These are phyloP conservation scores for Trypethelium eluteriae DNA, from an alignment of 495 filamentous ascomycete genomes.

Conservation along the genomic window DNA sequence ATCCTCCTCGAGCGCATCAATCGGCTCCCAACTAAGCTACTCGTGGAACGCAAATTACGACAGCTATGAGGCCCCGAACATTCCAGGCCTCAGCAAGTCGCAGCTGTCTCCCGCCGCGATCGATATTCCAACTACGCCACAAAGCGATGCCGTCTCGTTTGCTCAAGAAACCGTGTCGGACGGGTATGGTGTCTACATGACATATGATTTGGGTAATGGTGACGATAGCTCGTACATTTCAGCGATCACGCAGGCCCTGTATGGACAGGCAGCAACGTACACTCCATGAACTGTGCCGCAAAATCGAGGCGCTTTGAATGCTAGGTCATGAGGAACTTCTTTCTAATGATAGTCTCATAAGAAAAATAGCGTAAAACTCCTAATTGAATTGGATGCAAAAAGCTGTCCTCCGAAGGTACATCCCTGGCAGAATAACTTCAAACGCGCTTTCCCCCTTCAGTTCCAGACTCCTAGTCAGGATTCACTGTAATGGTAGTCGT, in stretches of 20 bases:
- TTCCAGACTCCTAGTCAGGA: too few relatives aligned
- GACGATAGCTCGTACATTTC: slow-evolving; percentile 5
- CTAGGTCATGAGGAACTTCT: too few relatives aligned
- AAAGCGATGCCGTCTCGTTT: not conserved
- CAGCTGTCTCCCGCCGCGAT: not conserved
- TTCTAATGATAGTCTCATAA: too few relatives aligned
- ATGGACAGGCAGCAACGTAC: slow-evolving; percentile 1
- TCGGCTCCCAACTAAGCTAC: not conserved
- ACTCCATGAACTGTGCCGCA: not conserved
- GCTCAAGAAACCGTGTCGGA: not conserved
- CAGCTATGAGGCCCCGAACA: not conserved
- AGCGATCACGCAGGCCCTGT: slow-evolving; percentile 3
- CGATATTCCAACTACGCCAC: not conserved
- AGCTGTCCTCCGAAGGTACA: too few relatives aligned
- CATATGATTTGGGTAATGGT: slow-evolving; percentile 5
- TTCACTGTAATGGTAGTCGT: too few relatives aligned
- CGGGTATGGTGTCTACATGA: not conserved
- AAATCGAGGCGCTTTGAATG: too few relatives aligned
- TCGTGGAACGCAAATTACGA: slow-evolving; percentile 1
- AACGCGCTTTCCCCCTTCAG: too few relatives aligned
- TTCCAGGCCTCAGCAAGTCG: slow-evolving; percentile 6
- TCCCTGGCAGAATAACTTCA: too few relatives aligned
- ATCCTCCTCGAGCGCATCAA: slow-evolving; percentile 2
- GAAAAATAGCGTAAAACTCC: too few relatives aligned
- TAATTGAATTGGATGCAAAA: too few relatives aligned